These are phyloP conservation scores for Blastomyces silverae DNA, from an alignment of 2,329 filamentous ascomycete species.

Conservation along the genomic window DNA sequence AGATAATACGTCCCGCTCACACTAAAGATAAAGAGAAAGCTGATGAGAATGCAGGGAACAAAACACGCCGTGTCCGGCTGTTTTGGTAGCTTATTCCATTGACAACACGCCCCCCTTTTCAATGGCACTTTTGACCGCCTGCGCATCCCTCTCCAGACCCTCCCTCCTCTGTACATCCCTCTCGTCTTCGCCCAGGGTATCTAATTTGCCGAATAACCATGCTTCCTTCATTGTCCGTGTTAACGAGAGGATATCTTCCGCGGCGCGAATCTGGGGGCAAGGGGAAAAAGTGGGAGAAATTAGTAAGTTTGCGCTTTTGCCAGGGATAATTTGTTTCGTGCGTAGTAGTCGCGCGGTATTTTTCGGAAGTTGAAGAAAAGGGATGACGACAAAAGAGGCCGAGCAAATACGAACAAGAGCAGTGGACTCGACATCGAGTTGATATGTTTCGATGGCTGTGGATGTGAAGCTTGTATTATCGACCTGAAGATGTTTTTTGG, in stretches of 20 bases:
- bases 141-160: slow-evolving; percentile 44
- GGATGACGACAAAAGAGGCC: neutral
- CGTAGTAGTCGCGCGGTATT: neutral
- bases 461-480: slow-evolving; percentile 49
- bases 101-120: slow-evolving; percentile 27
- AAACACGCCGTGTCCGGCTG: neutral
- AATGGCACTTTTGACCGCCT: slow-evolving; percentile 40
- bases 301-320: neutral
- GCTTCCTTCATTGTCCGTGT: slow-evolving; percentile 59
- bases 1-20: neutral
- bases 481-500: slow-evolving; percentile 30
- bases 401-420: slow-evolving; percentile 44
- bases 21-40: neutral
- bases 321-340: neutral
- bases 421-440: slow-evolving; percentile 54
- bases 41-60: neutral
- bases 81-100: slow-evolving; percentile 9
- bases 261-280: slow-evolving; percentile 49
- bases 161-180: slow-evolving; percentile 37
- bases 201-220: slow-evolving; percentile 60
- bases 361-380: neutral
- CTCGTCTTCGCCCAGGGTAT: slow-evolving; percentile 47
- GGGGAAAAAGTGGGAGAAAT: neutral
- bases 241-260: slow-evolving; percentile 56
- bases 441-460: slow-evolving; percentile 52